Conservation (phyloP, 1,284 basidiomycete species). For the Pseudozyma thailandica region DNA sequence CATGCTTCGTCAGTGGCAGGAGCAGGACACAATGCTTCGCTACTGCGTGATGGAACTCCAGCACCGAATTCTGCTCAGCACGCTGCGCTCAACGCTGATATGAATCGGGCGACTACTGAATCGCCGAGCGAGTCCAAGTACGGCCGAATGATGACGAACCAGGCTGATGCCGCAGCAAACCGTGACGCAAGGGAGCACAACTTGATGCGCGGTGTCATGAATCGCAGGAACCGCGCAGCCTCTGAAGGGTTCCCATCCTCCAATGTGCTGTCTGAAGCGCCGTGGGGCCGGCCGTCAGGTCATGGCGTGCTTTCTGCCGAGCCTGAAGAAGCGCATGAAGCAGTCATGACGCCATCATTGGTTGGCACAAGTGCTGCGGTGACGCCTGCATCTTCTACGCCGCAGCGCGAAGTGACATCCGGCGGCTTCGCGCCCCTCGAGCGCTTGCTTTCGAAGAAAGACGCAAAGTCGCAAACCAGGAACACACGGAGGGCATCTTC, state of each 20-base stretch:
- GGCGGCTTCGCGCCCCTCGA: constrained; percentile 50
- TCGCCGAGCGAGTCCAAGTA: constrained; percentile 43
- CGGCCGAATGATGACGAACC: constrained; percentile 25
- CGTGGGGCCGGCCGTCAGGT: constrained; percentile 1
- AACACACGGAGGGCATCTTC: constrained; percentile 38
- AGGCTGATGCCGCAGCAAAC: constrained; percentile 27
- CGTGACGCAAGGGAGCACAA: constrained; percentile 26
- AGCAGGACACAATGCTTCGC: constrained; percentile 2
- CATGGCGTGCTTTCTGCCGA: constrained; percentile 15
- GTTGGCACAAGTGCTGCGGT: constrained; percentile 4
- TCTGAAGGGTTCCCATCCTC: constrained; percentile 42
- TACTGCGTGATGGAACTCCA: constrained; percentile 13
- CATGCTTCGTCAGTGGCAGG: constrained; percentile 1
- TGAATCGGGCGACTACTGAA: constrained; percentile 24
- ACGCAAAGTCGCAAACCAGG: constrained; percentile 44
- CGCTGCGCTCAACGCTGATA: constrained; percentile 1
- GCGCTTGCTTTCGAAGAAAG: constrained; percentile 45
- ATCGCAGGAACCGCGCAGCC: constrained; percentile 37
- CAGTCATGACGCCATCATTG: constrained; percentile 9
- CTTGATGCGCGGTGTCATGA: constrained; percentile 35
- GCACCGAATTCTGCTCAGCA: constrained; percentile 1
- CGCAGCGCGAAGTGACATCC: constrained; percentile 16
- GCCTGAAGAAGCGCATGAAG: constrained; percentile 11
- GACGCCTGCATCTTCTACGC: not conserved
- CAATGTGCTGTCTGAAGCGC: constrained; percentile 14